Evolutionary conservation across 345 rosid species (phyloP).

Genomic region (Syzygium grande): DNA sequence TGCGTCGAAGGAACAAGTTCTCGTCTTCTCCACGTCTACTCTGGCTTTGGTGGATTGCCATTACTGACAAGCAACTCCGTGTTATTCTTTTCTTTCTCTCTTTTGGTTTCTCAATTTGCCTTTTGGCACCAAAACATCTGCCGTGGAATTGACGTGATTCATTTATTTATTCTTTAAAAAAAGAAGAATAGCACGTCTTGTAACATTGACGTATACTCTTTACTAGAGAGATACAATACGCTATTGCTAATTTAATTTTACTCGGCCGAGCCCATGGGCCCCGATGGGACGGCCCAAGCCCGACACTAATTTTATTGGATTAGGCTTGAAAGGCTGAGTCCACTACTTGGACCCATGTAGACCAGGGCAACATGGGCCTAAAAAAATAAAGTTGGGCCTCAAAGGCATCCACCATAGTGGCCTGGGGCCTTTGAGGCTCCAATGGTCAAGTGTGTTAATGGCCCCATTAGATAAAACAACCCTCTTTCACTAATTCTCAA

Average conservation of each 20-base stretch:
- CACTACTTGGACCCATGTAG: background rate
- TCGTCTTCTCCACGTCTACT: slow-evolving; percentile 47
- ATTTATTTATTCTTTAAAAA: background rate
- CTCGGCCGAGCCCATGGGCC: background rate
- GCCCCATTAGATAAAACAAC: background rate
- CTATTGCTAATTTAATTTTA: background rate
- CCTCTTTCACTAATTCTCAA: background rate
- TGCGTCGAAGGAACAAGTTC: slow-evolving; percentile 34
- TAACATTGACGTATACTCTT: background rate
- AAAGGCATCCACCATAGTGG: too few relatives aligned
- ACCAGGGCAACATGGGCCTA: background rate
- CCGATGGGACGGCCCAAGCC: background rate
- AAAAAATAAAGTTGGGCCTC: background rate
- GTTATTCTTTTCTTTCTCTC: background rate
- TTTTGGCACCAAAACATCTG: background rate
- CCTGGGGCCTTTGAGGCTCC: too few relatives aligned
- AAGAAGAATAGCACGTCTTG: background rate
- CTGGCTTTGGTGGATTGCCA: slow-evolving; percentile 51
- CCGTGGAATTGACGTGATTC: background rate
- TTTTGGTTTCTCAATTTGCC: background rate
- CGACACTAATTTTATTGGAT: background rate
- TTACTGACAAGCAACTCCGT: slow-evolving; percentile 18
- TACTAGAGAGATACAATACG: background rate
- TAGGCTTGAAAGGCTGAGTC: background rate
- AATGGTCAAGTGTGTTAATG: too few relatives aligned